These are phyloP conservation scores for Dryas octopetala DNA, from an alignment of 306 rosid genomes.

Conservation along the genomic window DNA sequence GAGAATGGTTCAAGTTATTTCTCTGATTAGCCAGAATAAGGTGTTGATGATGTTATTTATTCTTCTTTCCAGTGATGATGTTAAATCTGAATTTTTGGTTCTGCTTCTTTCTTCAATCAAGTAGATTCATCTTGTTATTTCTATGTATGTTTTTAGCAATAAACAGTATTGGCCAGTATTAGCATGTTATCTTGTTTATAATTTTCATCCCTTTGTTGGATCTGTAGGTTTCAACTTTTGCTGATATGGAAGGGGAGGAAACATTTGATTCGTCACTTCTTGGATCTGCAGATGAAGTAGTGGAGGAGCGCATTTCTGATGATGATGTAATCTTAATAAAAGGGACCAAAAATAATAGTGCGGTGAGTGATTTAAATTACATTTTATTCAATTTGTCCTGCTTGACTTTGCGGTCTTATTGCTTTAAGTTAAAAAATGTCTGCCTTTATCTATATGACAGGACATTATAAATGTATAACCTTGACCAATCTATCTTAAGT, in stretches of 20 bases:
- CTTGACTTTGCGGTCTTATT: background rate
- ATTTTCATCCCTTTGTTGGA: conserved; percentile 18
- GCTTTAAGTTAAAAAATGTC: background rate
- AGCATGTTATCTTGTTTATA: conserved; percentile 8
- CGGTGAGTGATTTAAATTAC: conserved; percentile 54
- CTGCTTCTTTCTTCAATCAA: background rate
- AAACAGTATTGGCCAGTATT: background rate
- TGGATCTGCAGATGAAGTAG: conserved; percentile 95
- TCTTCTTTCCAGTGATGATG: too few species aligned
- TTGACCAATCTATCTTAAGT: background rate
- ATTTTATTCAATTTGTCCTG: background rate
- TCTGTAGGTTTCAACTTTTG: conserved; percentile 86
- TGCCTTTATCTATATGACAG: background rate
- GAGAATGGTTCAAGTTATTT: too few species aligned
- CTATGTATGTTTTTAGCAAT: background rate
- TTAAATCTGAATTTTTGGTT: too few species aligned
- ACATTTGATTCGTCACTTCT: conserved; percentile 90
- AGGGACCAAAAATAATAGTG: conserved; percentile 84
- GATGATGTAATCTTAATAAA: conserved; percentile 87
- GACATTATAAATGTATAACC: background rate
- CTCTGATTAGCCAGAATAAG: too few species aligned
- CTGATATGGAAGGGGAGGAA: conserved; percentile 99
- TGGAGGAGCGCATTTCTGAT: conserved; percentile 90
- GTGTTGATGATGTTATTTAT: too few species aligned
- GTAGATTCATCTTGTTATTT: background rate